Base-by-base conservation (phyloP, 495 filamentous ascomycete genomes). In the Neurospora discreta region DNA sequence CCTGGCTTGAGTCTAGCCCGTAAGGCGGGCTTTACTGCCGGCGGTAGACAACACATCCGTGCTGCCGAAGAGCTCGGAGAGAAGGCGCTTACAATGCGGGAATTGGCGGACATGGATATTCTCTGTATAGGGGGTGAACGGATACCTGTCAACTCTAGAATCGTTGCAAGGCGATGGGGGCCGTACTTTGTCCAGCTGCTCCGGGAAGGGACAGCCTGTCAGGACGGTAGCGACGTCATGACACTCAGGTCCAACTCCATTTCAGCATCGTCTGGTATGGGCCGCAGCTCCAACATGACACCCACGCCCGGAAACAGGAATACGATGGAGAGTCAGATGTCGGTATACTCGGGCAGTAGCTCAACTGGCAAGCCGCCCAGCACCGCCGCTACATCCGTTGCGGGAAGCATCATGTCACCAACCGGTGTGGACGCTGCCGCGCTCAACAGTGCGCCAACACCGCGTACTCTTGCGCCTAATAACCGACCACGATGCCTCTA, bases 21-120 rank as follows among this genome's bases (percentile, higher is more conserved):
- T 39, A 85, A 90, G 71, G 81, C 87, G 13, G 88, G 89, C 58
- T 85, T 88, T 78, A 90, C 88, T 7, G 89, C 89, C 16, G 90
- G 91, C 68, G 93, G 93, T 8, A 86, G 93, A 41, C 80, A 77
- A 7, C 84, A 86, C 75, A 91, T 90, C 18, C 82, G 84, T 7
- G 90, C 91, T 11, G 93, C 95, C 0, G 89, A 94, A 70, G 93
- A 97, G 39, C 84, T 99, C 3, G 95, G 95, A n/a, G 87, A 89
- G 73, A 86, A 91, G 75, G 91, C 93, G 0, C 85, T 97, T 58
- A 86, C 84, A 13, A 81, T 97, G 75, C 88, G 90, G 26, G 95
- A 98, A 77, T 83, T 99, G 74, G 88, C 93, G n/a, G 95, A 99
- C 73, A 98, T 99, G 95, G 95, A 98, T 77, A 89, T 99, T 44